These are phyloP conservation scores for Paspalum vaginatum DNA, from an alignment of 176 grass and related monocot species.

Conservation along the genomic window DNA sequence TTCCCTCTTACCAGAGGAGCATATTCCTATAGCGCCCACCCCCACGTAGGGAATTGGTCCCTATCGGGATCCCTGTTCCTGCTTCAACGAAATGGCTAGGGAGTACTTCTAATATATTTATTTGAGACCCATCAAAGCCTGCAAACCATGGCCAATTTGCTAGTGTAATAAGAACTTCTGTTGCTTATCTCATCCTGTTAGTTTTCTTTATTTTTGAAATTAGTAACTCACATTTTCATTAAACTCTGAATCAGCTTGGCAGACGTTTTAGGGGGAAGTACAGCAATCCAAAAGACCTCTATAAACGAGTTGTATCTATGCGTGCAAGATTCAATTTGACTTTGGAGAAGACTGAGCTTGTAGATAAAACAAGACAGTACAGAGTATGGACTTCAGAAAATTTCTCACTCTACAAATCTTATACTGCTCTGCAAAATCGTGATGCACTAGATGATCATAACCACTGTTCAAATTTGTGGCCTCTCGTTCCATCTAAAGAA, in stretches of 20 bases:
- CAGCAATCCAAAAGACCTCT: slow-evolving; percentile 63
- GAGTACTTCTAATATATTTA: neutral
- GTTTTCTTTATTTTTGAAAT: slow-evolving; percentile 35
- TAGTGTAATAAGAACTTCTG: neutral
- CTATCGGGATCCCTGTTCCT: no score
- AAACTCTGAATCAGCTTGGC: slow-evolving; percentile 61
- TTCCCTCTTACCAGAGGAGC: no score
- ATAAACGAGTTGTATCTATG: slow-evolving; percentile 66
- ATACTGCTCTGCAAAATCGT: slow-evolving; percentile 44
- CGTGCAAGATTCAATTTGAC: slow-evolving; percentile 66
- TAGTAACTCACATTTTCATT: slow-evolving; percentile 6
- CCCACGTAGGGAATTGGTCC: no score
- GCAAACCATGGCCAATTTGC: neutral
- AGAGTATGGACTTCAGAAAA: slow-evolving; percentile 83
- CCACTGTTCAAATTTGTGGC: slow-evolving; percentile 30
- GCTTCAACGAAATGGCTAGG: no score
- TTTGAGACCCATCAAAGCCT: neutral
- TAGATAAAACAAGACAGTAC: slow-evolving; percentile 63
- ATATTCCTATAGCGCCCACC: no score
- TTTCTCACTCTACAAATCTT: slow-evolving; percentile 52
- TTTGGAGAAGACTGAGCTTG: slow-evolving; percentile 64
- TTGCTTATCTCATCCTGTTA: slow-evolving; percentile 36
- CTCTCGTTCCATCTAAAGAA: slow-evolving; percentile 48
- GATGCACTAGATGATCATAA: slow-evolving; percentile 48
- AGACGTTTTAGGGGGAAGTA: slow-evolving; percentile 61